These are phyloP conservation scores for Fraxinus quadrangulata DNA, from an alignment of 257 asterid species.

Conservation along the genomic window DNA sequence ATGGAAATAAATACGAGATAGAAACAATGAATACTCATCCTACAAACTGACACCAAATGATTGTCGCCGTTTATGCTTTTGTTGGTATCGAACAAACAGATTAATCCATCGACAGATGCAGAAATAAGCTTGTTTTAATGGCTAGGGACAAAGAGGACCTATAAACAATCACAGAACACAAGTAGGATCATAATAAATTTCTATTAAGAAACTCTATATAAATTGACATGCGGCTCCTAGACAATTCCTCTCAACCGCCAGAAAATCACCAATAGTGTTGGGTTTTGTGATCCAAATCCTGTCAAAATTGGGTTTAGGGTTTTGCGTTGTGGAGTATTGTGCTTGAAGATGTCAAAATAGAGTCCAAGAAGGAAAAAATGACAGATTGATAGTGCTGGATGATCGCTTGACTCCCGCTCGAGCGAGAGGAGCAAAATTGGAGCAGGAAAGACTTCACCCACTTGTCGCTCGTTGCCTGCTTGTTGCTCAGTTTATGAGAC, in stretches of 20 bases:
- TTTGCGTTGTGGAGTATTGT: too few relatives aligned
- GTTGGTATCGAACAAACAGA: slow-evolving; percentile 83
- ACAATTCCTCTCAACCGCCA: neutral
- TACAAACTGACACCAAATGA: slow-evolving; percentile 76
- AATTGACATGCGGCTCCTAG: neutral
- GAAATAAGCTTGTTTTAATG: slow-evolving; percentile 74
- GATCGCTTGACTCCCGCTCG: too few relatives aligned
- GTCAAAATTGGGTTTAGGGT: too few relatives aligned
- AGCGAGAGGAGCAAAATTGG: too few relatives aligned
- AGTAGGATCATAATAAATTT: slow-evolving; percentile 11
- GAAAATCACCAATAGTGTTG: neutral
- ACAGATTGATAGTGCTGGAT: too few relatives aligned
- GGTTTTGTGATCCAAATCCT: too few relatives aligned
- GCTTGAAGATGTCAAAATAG: too few relatives aligned
- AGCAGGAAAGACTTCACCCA: too few relatives aligned
- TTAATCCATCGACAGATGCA: slow-evolving; percentile 92
- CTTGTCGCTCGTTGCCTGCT: too few relatives aligned
- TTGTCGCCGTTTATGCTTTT: slow-evolving; percentile 90
- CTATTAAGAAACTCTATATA: neutral
- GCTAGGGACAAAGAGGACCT: slow-evolving; percentile 91
- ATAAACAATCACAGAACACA: slow-evolving; percentile 27
- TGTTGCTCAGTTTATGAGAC: too few relatives aligned
- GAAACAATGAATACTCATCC: slow-evolving; percentile 5
- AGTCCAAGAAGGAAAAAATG: too few relatives aligned
- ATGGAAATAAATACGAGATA: slow-evolving; percentile 15